A percentile compares a stretch with the other conserved stretches of the same genome.
These are phyloP conservation scores for Fusarium bulbicola DNA, from an alignment of 2,329 filamentous ascomycete species.

Conservation along the genomic window DNA sequence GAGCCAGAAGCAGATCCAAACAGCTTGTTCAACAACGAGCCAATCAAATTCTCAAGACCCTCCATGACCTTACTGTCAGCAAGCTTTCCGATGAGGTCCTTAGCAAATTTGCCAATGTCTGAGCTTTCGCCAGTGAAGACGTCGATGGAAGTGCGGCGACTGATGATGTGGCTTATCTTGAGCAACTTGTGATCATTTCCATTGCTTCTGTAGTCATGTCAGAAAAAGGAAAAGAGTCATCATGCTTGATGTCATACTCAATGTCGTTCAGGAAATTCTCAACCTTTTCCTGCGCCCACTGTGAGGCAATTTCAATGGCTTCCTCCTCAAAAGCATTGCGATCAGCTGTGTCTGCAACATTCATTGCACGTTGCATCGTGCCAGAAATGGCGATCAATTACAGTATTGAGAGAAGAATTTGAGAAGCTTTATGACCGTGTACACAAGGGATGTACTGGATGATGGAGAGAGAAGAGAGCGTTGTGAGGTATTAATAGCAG, in stretches of 20 bases:
- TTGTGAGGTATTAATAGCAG: too few relatives aligned
- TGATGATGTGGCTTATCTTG: background rate
- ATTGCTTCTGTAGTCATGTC: accelerated
- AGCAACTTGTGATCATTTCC: background rate
- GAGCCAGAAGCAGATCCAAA: background rate
- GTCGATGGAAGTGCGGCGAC: background rate
- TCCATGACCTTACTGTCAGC: background rate
- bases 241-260: background rate
- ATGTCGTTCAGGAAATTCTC: background rate
- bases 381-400: background rate
- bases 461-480: background rate
- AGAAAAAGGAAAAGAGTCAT: accelerated
- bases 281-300: background rate
- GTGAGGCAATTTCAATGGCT: background rate
- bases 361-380: background rate
- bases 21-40: background rate
- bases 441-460: accelerated
- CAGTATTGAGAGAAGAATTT: accelerated
- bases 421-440: accelerated
- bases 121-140: background rate
- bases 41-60: accelerated
- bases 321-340: background rate
- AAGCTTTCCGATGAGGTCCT: accelerated
- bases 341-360: accelerated
- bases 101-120: background rate